Evolutionary conservation across 2,329 filamentous ascomycete species (phyloP).

Genomic region (Cladophialophora carrionii): DNA sequence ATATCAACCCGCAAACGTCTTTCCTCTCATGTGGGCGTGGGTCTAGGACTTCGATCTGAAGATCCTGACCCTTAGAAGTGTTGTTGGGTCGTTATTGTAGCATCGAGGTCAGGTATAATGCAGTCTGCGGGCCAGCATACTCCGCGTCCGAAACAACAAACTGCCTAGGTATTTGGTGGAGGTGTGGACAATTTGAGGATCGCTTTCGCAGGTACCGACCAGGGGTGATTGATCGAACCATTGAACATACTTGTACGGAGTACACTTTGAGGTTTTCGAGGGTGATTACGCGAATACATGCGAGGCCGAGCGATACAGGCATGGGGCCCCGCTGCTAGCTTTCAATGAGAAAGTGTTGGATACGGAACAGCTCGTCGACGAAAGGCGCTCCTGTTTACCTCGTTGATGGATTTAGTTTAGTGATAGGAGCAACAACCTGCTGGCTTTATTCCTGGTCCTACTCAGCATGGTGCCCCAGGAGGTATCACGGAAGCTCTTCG

Average conservation of each 20-base stretch:
- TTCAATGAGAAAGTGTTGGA: background rate
- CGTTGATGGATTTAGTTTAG: background rate
- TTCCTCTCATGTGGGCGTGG: background rate
- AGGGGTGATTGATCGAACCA: background rate
- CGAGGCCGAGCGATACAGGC: background rate
- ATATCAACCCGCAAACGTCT: background rate
- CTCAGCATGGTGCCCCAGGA: background rate
- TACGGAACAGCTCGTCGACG: background rate
- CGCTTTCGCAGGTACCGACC: background rate
- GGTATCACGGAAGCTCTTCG: background rate
- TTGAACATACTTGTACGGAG: too few relatives aligned
- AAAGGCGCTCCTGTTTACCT: too few relatives aligned
- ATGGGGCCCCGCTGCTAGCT: slow-evolving; percentile 3
- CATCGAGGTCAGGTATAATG: background rate
- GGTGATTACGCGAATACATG: background rate
- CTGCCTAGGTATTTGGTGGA: too few relatives aligned
- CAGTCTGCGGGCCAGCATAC: background rate
- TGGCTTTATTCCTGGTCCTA: background rate
- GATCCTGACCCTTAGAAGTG: background rate
- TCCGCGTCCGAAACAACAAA: background rate
- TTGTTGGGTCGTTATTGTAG: background rate
- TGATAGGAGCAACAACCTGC: background rate
- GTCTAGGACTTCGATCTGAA: background rate
- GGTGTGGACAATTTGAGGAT: too few relatives aligned
- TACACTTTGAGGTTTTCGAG: background rate